Evolutionary conservation across 2,329 filamentous ascomycete genomes (phyloP).

Genomic region (Escovopsis sp.): DNA sequence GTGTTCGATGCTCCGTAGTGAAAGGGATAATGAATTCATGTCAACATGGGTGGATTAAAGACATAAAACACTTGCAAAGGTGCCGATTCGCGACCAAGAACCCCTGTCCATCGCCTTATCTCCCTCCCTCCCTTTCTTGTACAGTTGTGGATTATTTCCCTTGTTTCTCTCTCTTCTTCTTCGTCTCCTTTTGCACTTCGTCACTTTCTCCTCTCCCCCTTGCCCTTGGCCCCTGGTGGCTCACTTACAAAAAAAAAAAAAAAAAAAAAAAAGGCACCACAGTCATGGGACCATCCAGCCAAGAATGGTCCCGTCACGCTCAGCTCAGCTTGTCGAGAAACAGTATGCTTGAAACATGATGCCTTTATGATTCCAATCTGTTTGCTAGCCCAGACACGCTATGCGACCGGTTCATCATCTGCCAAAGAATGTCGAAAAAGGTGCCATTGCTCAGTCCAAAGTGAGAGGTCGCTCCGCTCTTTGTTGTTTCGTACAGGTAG

Average conservation of each 20-base stretch:
- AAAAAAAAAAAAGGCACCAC: not conserved
- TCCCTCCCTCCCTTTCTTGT: not conserved
- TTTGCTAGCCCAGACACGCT: slow-evolving; percentile 12
- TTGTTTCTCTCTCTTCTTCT: not conserved
- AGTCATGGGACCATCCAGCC: not conserved
- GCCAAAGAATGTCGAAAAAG: slow-evolving; percentile 15
- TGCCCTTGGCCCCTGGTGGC: not conserved
- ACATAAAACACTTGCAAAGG: not conserved
- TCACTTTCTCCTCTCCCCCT: not conserved
- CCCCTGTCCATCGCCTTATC: not conserved
- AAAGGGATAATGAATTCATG: slow-evolving; percentile 3
- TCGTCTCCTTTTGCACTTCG: not conserved
- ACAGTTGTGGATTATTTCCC: not conserved
- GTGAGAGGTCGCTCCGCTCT: slow-evolving; percentile 11
- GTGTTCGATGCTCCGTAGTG: too few species aligned
- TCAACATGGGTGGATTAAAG: slow-evolving; percentile 4
- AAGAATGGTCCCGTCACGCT: not conserved
- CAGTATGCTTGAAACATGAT: slow-evolving; percentile 8
- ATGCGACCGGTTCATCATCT: slow-evolving; percentile 10
- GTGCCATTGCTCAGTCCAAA: slow-evolving; percentile 13
- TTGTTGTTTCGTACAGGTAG: slow-evolving; percentile 15
- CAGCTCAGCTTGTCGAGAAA: not conserved
- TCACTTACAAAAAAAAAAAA: too few species aligned
- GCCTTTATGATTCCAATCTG: slow-evolving; percentile 12
- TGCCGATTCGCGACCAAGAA: not conserved